These are phyloP conservation scores for Penicillium pulvis DNA, from an alignment of 495 filamentous ascomycete species.

Conservation along the genomic window DNA sequence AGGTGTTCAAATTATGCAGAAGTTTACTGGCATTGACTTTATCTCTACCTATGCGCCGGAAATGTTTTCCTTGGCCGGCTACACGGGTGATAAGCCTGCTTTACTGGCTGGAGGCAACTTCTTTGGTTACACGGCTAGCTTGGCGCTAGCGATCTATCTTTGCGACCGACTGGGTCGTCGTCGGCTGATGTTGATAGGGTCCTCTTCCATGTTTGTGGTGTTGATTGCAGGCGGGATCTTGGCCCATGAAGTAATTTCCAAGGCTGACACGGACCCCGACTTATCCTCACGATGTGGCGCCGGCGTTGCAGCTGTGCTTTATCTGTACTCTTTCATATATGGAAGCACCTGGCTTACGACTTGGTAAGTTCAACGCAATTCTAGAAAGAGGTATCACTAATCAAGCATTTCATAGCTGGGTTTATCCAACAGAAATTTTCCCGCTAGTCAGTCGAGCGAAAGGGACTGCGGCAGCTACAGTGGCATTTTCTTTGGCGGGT, in stretches of 20 bases:
- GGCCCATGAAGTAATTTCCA: slow-evolving; percentile 17
- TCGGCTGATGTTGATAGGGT: slow-evolving; percentile 24
- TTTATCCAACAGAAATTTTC: slow-evolving; percentile 20
- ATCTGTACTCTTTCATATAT: slow-evolving; percentile 49
- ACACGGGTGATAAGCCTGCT: slow-evolving; percentile 36
- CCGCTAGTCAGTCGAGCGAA: slow-evolving; percentile 34
- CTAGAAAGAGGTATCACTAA: not conserved
- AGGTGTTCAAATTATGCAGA: slow-evolving; percentile 50
- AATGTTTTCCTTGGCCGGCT: slow-evolving; percentile 36
- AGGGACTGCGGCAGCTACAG: slow-evolving; percentile 47
- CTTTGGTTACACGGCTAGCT: slow-evolving; percentile 45
- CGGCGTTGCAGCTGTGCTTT: slow-evolving; percentile 46
- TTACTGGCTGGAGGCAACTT: slow-evolving; percentile 51
- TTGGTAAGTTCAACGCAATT: slow-evolving; percentile 25
- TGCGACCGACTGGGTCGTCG: slow-evolving; percentile 23
- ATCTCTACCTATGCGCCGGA: slow-evolving; percentile 35
- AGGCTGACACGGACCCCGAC: slow-evolving; percentile 8
- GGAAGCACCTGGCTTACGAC: slow-evolving; percentile 51
- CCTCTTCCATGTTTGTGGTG: slow-evolving; percentile 17
- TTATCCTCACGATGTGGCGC: slow-evolving; percentile 18
- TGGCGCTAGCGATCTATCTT: slow-evolving; percentile 40
- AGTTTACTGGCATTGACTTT: slow-evolving; percentile 43
- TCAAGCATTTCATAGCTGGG: slow-evolving; percentile 29
- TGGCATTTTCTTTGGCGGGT: slow-evolving; percentile 51
- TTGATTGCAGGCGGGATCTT: slow-evolving; percentile 23